These are phyloP conservation scores for Vicia sativa DNA, from an alignment of 306 rosid genomes.

Conservation along the genomic window DNA sequence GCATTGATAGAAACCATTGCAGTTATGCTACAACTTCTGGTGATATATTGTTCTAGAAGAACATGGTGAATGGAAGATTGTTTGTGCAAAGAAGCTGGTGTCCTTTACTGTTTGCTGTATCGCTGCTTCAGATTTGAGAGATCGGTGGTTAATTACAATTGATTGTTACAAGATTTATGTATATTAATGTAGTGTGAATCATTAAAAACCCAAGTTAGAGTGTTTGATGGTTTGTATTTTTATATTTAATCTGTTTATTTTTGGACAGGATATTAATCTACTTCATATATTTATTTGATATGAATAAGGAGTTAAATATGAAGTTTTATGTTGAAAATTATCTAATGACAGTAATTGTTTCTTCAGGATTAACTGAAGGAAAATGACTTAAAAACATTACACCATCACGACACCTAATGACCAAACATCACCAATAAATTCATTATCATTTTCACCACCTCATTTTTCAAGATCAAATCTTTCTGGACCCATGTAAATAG, in stretches of 20 bases:
- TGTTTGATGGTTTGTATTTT: not conserved
- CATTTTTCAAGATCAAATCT: conserved; percentile 66
- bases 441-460: conserved; percentile 51
- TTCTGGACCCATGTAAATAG: conserved; percentile 62
- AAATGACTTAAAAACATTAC: conserved; percentile 61
- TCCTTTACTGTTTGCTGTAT: conserved; percentile 15
- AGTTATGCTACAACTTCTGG: conserved; percentile 11
- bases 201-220: not conserved
- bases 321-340: no score
- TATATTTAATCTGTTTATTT: not conserved
- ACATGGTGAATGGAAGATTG: conserved; percentile 17
- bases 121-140: conserved; percentile 29
- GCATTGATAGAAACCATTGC: conserved; percentile 2
- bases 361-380: conserved; percentile 26
- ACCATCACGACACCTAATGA: conserved; percentile 60
- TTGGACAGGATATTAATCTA: not conserved
- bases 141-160: conserved; percentile 14
- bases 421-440: conserved; percentile 71
- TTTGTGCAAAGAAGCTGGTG: not conserved
- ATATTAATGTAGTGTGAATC: conserved; percentile 17
- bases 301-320: not conserved
- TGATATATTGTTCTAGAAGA: conserved; percentile 30
- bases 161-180: conserved; percentile 14
- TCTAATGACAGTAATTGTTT: no score
- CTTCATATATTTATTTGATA: not conserved